Conservation (phyloP, 257 asterid species). For the Plantago ovata region DNA sequence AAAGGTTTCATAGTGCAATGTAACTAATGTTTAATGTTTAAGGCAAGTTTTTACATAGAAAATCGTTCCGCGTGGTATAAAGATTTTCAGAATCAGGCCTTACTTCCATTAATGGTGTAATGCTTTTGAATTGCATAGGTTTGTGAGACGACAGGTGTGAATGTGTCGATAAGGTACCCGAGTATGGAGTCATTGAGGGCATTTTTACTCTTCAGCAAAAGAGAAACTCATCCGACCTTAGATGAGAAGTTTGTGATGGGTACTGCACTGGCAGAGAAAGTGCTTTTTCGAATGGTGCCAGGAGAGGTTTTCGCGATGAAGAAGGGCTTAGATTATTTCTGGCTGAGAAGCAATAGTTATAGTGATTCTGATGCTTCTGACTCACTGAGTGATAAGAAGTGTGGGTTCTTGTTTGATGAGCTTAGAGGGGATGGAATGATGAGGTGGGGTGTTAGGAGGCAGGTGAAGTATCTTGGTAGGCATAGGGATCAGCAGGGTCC, state of each 20-base stretch:
- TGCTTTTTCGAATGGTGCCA: slow-evolving; percentile 52
- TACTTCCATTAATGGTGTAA: neutral
- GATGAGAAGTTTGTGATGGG: slow-evolving; percentile 88
- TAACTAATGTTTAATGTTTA: neutral
- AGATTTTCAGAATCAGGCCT: too few relatives aligned
- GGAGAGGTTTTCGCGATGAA: slow-evolving; percentile 39
- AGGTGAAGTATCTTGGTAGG: slow-evolving; percentile 70
- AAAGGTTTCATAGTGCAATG: too few relatives aligned
- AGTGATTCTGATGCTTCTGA: slow-evolving; percentile 10
- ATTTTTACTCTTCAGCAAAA: slow-evolving; percentile 52
- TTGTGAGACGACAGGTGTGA: slow-evolving; percentile 61
- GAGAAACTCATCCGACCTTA: slow-evolving; percentile 73
- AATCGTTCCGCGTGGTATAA: too few relatives aligned
- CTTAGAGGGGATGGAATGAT: slow-evolving; percentile 63
- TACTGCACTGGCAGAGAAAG: slow-evolving; percentile 45
- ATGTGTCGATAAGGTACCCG: slow-evolving; percentile 66
- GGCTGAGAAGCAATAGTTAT: slow-evolving; percentile 34
- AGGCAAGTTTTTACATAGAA: neutral
- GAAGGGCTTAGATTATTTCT: slow-evolving; percentile 55
- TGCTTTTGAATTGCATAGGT: slow-evolving; percentile 39
- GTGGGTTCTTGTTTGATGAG: slow-evolving; percentile 43
- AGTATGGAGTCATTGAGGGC: slow-evolving; percentile 61
- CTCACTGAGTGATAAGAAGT: slow-evolving; percentile 29
- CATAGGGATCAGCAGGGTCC: slow-evolving; percentile 31
- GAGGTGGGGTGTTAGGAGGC: slow-evolving; percentile 79